phyloP scores from a whole-genome alignment of 108 stramenopile species.

The Cyclotella atomus region DNA sequence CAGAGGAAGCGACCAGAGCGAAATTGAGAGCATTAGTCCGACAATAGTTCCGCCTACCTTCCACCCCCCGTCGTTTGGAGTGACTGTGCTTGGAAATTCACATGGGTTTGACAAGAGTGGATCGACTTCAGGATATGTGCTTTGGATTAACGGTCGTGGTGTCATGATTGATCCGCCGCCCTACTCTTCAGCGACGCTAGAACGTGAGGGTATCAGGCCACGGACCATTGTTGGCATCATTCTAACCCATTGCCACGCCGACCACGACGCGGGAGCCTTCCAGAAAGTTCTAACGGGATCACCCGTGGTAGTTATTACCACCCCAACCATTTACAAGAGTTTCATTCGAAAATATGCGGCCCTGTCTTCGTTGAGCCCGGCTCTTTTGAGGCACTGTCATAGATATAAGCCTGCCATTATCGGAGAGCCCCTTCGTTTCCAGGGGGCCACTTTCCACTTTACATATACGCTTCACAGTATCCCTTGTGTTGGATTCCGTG shows the following conservation, averaged over 20 bases:
- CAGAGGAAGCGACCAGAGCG: conserved; percentile 4
- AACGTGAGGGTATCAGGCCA: conserved; percentile 87
- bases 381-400: conserved; percentile 81
- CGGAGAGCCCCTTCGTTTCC: conserved; percentile 85
- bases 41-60: conserved; percentile 62
- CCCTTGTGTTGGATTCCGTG: conserved; percentile 92
- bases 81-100: conserved; percentile 93
- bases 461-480: conserved; percentile 92
- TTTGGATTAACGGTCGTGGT: conserved; percentile 95
- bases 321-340: conserved; percentile 93
- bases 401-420: conserved; percentile 89
- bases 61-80: conserved; percentile 92
- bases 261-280: conserved; percentile 96
- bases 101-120: conserved; percentile 95
- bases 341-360: conserved; percentile 96
- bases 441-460: conserved; percentile 90
- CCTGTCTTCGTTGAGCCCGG: conserved; percentile 82
- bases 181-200: conserved; percentile 85
- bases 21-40: conserved; percentile 2
- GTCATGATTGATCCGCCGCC: conserved; percentile 97
- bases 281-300: conserved; percentile 93
- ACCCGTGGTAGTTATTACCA: conserved; percentile 89
- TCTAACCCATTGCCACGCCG: conserved; percentile 93
- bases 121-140: conserved; percentile 92
- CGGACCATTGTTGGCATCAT: conserved; percentile 91